phyloP scores from a whole-genome alignment of 352 stramenopile genomes.

The Pythium scleroteichum region DNA sequence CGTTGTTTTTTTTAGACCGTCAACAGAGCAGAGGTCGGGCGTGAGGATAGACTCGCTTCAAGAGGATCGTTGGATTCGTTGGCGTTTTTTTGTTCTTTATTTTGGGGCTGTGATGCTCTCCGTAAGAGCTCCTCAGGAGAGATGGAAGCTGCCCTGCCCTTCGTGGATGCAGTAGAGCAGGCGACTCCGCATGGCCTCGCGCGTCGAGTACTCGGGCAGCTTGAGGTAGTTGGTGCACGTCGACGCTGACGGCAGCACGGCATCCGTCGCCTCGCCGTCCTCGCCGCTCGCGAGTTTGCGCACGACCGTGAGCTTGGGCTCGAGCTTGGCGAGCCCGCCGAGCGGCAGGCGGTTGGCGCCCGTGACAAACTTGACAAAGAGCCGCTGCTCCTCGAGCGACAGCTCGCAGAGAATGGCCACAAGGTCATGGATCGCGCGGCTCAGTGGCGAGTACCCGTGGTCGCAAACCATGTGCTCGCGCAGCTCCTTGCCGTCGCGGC shows the following conservation, averaged over 20 bases:
- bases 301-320: slow-evolving; percentile 89
- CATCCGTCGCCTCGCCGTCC: slow-evolving; percentile 33
- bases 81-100: too few species aligned
- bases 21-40: too few species aligned
- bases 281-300: slow-evolving; percentile 59
- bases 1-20: too few species aligned
- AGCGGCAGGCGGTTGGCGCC: slow-evolving; percentile 83
- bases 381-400: slow-evolving; percentile 61
- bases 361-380: slow-evolving; percentile 91
- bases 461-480: slow-evolving; percentile 81
- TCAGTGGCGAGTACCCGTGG: slow-evolving; percentile 77
- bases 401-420: slow-evolving; percentile 79
- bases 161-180: slow-evolving; percentile 86
- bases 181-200: slow-evolving; percentile 63
- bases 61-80: too few species aligned
- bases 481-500: slow-evolving; percentile 66
- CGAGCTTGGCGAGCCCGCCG: slow-evolving; percentile 76
- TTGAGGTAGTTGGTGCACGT: slow-evolving; percentile 93
- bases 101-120: too few species aligned
- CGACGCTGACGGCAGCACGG: slow-evolving; percentile 79
- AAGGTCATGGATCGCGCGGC: slow-evolving; percentile 68
- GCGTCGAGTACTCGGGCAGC: slow-evolving; percentile 88
- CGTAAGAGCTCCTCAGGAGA: slow-evolving; percentile 51
- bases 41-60: too few species aligned
- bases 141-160: slow-evolving; percentile 82